Evolutionary conservation across 1,284 basidiomycete species (phyloP).

Genomic region (Cryptococcus deneoformans): DNA sequence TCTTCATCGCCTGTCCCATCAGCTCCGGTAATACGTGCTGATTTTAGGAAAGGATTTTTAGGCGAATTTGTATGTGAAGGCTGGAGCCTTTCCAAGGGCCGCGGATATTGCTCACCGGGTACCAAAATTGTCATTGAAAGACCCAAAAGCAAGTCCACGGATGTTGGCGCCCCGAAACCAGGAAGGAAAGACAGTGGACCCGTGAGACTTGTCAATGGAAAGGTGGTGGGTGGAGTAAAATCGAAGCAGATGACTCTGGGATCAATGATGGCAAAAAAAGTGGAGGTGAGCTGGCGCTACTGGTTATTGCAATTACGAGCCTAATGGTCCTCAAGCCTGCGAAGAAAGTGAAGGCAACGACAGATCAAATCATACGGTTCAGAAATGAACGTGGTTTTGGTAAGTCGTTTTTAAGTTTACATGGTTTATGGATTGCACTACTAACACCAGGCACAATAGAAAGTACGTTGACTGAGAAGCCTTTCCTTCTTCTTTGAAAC

Average conservation of each 20-base stretch:
- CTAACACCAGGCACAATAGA: background rate
- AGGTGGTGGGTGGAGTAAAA: conserved; percentile 27
- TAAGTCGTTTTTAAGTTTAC: conserved; percentile 13
- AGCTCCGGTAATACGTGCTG: background rate
- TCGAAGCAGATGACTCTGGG: conserved; percentile 43
- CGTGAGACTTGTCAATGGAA: conserved; percentile 42
- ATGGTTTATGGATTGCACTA: background rate
- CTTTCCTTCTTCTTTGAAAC: too few relatives aligned
- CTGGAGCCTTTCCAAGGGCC: conserved; percentile 49
- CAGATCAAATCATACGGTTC: conserved; percentile 48
- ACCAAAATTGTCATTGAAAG: conserved; percentile 43
- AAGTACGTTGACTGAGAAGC: too few relatives aligned
- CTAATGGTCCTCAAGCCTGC: too few relatives aligned
- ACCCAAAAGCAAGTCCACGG: conserved; percentile 28
- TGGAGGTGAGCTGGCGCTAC: background rate
- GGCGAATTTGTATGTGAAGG: conserved; percentile 50
- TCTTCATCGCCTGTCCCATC: too few relatives aligned
- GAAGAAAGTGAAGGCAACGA: conserved; percentile 35
- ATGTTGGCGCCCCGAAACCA: background rate
- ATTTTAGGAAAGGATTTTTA: conserved; percentile 41
- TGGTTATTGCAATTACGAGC: too few relatives aligned
- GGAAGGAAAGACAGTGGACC: conserved; percentile 31
- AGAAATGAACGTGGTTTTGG: conserved; percentile 46
- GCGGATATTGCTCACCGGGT: conserved; percentile 48
- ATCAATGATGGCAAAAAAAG: conserved; percentile 43